Evolutionary conservation across 2,329 filamentous ascomycete species (phyloP).

Genomic region (Aspergillus pseudonomiae): DNA sequence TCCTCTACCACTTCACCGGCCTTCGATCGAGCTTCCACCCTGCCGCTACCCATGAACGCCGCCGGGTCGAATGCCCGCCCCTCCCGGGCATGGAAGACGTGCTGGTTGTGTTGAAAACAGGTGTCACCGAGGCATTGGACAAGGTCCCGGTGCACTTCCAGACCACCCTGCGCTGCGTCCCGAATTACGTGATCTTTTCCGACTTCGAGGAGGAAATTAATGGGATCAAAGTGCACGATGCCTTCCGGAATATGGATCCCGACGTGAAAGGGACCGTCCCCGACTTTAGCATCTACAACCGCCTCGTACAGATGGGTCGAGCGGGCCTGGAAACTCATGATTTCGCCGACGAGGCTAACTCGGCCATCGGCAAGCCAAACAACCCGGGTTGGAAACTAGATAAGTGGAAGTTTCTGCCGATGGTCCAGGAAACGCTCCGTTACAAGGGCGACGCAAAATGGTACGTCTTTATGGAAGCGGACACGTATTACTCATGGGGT

Average conservation of each 20-base stretch:
- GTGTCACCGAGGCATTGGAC: slow-evolving; percentile 58
- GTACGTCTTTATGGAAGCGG: slow-evolving; percentile 63
- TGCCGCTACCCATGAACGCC: slow-evolving; percentile 14
- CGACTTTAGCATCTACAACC: slow-evolving; percentile 58
- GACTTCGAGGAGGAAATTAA: slow-evolving; percentile 58
- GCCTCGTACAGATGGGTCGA: slow-evolving; percentile 48
- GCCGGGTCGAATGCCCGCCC: slow-evolving; percentile 31
- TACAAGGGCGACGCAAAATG: slow-evolving; percentile 55
- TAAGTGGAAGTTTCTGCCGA: slow-evolving; percentile 62
- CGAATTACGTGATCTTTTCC: slow-evolving; percentile 61
- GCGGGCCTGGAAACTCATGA: slow-evolving; percentile 44
- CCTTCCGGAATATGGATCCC: slow-evolving; percentile 48
- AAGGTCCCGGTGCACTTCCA: slow-evolving; percentile 59
- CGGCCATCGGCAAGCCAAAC: slow-evolving; percentile 46
- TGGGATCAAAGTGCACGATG: slow-evolving; percentile 55
- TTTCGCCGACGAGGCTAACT: slow-evolving; percentile 43
- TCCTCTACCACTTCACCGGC: slow-evolving; percentile 62
- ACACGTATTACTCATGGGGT: slow-evolving; percentile 60
- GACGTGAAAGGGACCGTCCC: slow-evolving; percentile 43
- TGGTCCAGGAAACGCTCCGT: slow-evolving; percentile 54
- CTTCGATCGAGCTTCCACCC: slow-evolving; percentile 63
- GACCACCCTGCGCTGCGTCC: slow-evolving; percentile 59
- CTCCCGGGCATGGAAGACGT: slow-evolving; percentile 53
- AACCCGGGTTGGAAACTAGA: slow-evolving; percentile 56
- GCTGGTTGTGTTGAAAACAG: slow-evolving; percentile 61